Evolutionary conservation across 768 basidiomycete species (phyloP).

Genomic region (Auriscalpium vulgare): DNA sequence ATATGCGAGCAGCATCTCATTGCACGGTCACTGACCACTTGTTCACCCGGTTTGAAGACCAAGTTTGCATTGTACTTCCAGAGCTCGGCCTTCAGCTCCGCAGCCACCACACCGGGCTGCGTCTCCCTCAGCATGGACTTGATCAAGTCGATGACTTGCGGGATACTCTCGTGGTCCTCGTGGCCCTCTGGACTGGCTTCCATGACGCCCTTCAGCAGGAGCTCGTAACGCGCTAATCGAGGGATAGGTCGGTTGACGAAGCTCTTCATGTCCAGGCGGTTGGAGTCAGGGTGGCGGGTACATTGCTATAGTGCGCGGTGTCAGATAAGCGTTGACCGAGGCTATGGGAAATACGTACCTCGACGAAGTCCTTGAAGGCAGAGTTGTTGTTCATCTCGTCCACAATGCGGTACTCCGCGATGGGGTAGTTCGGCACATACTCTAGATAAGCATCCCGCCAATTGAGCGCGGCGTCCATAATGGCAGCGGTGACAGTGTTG

Average conservation of each 20-base stretch:
- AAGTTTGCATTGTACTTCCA: constrained; percentile 81
- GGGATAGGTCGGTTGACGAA: constrained; percentile 93
- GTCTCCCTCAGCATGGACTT: constrained; percentile 80
- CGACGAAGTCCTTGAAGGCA: constrained; percentile 75
- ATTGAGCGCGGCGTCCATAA: constrained; percentile 85
- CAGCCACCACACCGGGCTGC: constrained; percentile 77
- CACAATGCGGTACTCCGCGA: constrained; percentile 80
- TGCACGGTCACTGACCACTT: constrained; percentile 35
- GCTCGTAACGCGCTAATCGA: constrained; percentile 79
- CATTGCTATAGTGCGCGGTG: constrained; percentile 28
- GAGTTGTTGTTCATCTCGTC: constrained; percentile 80
- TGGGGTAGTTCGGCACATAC: constrained; percentile 89
- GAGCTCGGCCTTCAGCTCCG: constrained; percentile 83
- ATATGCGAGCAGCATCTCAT: too few species aligned
- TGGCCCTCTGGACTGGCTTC: constrained; percentile 68
- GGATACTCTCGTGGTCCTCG: constrained; percentile 77
- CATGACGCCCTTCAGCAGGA: constrained; percentile 73
- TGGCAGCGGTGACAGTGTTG: constrained; percentile 69
- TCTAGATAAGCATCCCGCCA: constrained; percentile 92
- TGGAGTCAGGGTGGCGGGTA: constrained; percentile 63
- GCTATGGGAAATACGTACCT: constrained; percentile 39
- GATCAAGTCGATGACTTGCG: constrained; percentile 82
- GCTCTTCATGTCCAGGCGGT: constrained; percentile 83
- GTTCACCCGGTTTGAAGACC: constrained; percentile 72
- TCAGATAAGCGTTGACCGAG: background rate